phyloP scores from a whole-genome alignment of 805 yeast species.

The Starmera dryadoides region DNA sequence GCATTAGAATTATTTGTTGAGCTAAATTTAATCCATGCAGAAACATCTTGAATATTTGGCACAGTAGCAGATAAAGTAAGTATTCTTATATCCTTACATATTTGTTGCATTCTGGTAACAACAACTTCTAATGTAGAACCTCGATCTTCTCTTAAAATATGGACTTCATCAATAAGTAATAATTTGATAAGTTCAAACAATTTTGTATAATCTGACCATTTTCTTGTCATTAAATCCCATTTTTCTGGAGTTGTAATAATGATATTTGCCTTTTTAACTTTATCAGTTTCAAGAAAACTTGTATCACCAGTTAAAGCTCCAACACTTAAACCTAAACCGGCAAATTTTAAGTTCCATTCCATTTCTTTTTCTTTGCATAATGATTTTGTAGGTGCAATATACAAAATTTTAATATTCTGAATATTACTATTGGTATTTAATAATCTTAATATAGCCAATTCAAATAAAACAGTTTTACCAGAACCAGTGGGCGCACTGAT shows the following conservation, averaged over 20 bases:
- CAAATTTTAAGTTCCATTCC: conserved; percentile 39
- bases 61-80: conserved; percentile 47
- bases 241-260: conserved; percentile 58
- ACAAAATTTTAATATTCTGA: conserved; percentile 29
- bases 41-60: conserved; percentile 42
- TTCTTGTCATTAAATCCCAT: conserved; percentile 51
- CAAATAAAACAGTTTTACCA: conserved; percentile 50
- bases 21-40: conserved; percentile 33
- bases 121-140: conserved; percentile 44
- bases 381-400: conserved; percentile 56
- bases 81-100: conserved; percentile 30
- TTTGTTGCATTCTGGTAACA: conserved; percentile 37
- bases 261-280: conserved; percentile 39
- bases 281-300: conserved; percentile 33
- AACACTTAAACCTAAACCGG: conserved; percentile 30
- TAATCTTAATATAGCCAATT: conserved; percentile 38
- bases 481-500: conserved; percentile 54
- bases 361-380: conserved; percentile 42
- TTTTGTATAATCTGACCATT: conserved; percentile 35
- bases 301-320: conserved; percentile 53
- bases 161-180: conserved; percentile 41
- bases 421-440: conserved; percentile 20
- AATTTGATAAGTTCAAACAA: conserved; percentile 36
- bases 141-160: conserved; percentile 35
- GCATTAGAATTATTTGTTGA: conserved; percentile 21